phyloP scores from a whole-genome alignment of 352 stramenopile species.

The Pythium vanterpoolii region DNA sequence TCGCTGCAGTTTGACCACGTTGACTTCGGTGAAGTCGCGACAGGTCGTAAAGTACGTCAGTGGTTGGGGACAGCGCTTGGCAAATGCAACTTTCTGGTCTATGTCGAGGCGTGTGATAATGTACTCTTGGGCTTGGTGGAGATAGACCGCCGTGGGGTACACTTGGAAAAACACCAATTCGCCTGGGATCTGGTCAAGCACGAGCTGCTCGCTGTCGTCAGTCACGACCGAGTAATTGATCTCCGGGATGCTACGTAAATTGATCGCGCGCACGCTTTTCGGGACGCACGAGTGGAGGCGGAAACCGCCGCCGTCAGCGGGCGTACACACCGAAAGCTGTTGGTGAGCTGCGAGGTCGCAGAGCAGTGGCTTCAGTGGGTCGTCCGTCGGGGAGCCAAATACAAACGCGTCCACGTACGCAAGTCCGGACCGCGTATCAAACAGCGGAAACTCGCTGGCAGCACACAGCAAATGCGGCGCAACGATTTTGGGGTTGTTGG shows the following conservation, averaged over 20 bases:
- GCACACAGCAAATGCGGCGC: conserved; percentile 94
- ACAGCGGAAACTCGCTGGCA: conserved; percentile 90
- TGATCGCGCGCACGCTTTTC: conserved; percentile 54
- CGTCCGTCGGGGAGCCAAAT: conserved; percentile 28
- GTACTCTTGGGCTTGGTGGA: conserved; percentile 90
- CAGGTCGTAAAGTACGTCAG: conserved; percentile 88
- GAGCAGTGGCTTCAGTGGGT: background rate
- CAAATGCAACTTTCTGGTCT: conserved; percentile 59
- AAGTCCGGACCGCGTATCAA: conserved; percentile 51
- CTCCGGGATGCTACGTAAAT: conserved; percentile 63
- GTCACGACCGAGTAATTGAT: conserved; percentile 62
- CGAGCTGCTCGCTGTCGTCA: conserved; percentile 37
- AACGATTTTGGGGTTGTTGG: conserved; percentile 85
- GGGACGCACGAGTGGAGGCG: conserved; percentile 58
- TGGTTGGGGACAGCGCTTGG: conserved; percentile 45
- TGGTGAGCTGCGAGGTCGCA: conserved; percentile 13
- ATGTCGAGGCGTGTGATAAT: conserved; percentile 87
- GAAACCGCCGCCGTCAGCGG: conserved; percentile 37
- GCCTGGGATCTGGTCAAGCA: conserved; percentile 88
- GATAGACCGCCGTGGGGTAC: conserved; percentile 89
- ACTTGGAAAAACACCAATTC: conserved; percentile 90
- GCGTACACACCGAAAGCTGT: background rate
- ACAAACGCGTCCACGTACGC: conserved; percentile 63
- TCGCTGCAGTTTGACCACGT: conserved; percentile 67
- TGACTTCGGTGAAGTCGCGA: conserved; percentile 86